Base-by-base conservation (phyloP, 768 basidiomycete species). In the Amanita muscaria region DNA sequence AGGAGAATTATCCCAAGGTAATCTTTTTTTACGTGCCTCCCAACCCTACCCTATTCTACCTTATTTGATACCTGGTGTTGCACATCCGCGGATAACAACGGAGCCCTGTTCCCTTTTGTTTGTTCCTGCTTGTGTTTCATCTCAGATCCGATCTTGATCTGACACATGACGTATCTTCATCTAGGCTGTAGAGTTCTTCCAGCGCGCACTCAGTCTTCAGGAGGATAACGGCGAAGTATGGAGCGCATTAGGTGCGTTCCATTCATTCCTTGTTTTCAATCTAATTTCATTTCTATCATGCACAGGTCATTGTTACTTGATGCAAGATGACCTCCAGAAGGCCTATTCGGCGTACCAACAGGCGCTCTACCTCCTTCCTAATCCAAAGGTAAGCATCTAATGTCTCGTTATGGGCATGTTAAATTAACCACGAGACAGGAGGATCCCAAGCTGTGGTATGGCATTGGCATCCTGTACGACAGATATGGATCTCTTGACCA, bases 401-500 rank as follows among this genome's bases (percentile, higher is more conserved):
- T 54, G 45, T 32, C 36, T 38, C 42, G 49, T 47, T 40, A 47
- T 33, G 19, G 14, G 19, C 19, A 27, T n/a, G 39, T 42, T 44
- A 50, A 25, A 46, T 40, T 40, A 35, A 44, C 39, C 45, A 39
- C 42, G 40, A 23, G 48, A 23, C 55, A 81, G 74, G 82, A 98
- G 76, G 96, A 99, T 63, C 93, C 94, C 3, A 97, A 98, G 59
- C 73, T 99, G 7, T 99, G 96, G 96, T 99, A 98, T 60, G 96
- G 96, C 27, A 98, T 99, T 59, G 96, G 96, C 25, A 98, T 98
- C 46, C 80, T 98, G 25, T 98, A 99, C 57, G 96, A 99, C 70
- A 84, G 96, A 23, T 99, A 98, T 56, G 96, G 96, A 12, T 93
- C 90, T 42, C 73, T 99, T 59, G 94, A 99, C 65, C 96, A 98